Conservation (phyloP, 352 stramenopile genomes). For the Pythium phragmiticola region DNA sequence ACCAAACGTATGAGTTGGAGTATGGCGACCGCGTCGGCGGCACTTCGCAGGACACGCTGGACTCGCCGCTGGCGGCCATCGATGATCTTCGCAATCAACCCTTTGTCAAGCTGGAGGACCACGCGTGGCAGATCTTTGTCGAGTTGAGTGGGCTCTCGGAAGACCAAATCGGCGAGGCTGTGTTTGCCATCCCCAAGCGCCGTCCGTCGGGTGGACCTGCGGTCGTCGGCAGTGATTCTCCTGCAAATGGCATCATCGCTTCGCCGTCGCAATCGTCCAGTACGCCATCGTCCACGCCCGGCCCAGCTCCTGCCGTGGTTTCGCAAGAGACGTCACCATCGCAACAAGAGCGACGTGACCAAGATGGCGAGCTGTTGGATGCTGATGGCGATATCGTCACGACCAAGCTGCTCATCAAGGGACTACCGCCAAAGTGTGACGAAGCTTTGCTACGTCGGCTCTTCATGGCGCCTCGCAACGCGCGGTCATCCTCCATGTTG, state of each 20-base stretch:
- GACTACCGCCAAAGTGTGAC: slow-evolving; percentile 52
- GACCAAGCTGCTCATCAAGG: slow-evolving; percentile 70
- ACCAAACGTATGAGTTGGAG: slow-evolving; percentile 56
- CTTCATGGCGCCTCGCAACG: slow-evolving; percentile 32
- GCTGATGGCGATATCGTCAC: slow-evolving; percentile 47
- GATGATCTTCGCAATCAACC: slow-evolving; percentile 20
- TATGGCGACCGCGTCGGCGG: slow-evolving; percentile 38
- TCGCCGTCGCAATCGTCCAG: slow-evolving; percentile 20
- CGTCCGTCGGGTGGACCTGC: slow-evolving; percentile 28
- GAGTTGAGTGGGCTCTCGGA: slow-evolving; percentile 46
- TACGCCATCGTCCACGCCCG: slow-evolving; percentile 18
- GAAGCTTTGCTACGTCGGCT: slow-evolving; percentile 39
- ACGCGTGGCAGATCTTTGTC: slow-evolving; percentile 74
- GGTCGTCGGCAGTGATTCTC: slow-evolving; percentile 2
- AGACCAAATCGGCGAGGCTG: slow-evolving; percentile 48
- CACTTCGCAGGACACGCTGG: slow-evolving; percentile 24
- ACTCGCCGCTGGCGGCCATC: slow-evolving; percentile 23
- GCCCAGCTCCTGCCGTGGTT: background rate
- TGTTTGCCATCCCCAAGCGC: slow-evolving; percentile 84
- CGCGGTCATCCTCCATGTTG: slow-evolving; percentile 8
- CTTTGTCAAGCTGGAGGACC: slow-evolving; percentile 31
- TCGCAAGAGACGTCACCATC: slow-evolving; percentile 2
- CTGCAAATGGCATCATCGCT: slow-evolving; percentile 1
- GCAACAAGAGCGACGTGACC: slow-evolving; percentile 19
- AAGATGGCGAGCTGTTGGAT: slow-evolving; percentile 45